These are phyloP conservation scores for Lachancea thermotolerans DNA, from an alignment of 805 yeast species.

Conservation along the genomic window DNA sequence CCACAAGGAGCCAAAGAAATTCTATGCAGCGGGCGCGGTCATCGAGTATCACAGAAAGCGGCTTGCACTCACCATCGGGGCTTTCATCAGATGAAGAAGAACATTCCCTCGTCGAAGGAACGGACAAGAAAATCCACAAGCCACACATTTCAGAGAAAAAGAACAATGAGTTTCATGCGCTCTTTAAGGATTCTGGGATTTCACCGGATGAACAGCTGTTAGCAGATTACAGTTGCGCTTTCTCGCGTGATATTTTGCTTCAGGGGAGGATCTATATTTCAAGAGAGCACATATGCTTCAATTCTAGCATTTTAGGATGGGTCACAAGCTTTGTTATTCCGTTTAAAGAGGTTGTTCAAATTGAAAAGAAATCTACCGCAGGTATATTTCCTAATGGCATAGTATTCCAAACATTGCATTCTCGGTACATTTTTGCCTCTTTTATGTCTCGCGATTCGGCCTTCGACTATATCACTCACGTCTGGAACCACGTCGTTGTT, in stretches of 20 bases:
- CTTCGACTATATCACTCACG: conserved; percentile 44
- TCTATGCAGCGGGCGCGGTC: conserved; percentile 15
- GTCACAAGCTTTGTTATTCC: conserved; percentile 54
- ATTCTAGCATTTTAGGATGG: conserved; percentile 62
- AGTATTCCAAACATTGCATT: conserved; percentile 54
- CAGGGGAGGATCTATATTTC: conserved; percentile 62
- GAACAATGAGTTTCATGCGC: conserved; percentile 53
- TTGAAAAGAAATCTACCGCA: conserved; percentile 60
- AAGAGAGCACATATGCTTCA: conserved; percentile 51
- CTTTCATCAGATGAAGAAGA: conserved; percentile 1
- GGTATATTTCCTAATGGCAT: conserved; percentile 67
- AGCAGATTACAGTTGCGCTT: conserved; percentile 59
- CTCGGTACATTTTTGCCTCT: conserved; percentile 57
- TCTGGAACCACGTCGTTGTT: conserved; percentile 48
- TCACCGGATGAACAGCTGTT: conserved; percentile 47
- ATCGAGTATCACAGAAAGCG: conserved; percentile 4
- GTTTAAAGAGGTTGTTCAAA: conserved; percentile 52
- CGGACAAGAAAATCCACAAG: background rate
- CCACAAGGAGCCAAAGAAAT: conserved; percentile 14
- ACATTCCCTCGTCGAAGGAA: background rate
- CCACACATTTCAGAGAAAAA: conserved; percentile 36
- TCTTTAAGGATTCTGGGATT: conserved; percentile 43
- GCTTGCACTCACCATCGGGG: background rate
- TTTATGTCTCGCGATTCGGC: conserved; percentile 53
- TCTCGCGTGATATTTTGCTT: conserved; percentile 55